Percentiles rank a stretch among this genome's conserved stretches.
Evolutionary conservation across 441 rosid genomes (phyloP).

Genomic region (Mallotus repandus): DNA sequence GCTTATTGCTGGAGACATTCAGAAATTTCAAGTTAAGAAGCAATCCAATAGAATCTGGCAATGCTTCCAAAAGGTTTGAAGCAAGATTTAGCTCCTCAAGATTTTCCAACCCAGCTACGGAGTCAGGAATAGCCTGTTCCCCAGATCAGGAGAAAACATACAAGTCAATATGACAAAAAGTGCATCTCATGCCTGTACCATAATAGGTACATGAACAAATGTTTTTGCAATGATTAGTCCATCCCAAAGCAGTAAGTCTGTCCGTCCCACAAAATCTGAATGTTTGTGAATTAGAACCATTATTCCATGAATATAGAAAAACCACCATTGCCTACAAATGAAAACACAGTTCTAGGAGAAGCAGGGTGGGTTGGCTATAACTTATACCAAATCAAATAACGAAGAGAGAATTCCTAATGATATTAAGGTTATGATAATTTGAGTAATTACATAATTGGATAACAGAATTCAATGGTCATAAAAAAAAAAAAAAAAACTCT

Average conservation of each 20-base stretch:
- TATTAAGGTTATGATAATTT: not conserved
- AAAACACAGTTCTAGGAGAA: not conserved
- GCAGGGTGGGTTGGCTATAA: not conserved
- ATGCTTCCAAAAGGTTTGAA: slow-evolving; percentile 64
- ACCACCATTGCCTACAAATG: not conserved
- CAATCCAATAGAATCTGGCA: slow-evolving; percentile 84
- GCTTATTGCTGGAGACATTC: slow-evolving; percentile 69
- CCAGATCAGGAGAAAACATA: slow-evolving; percentile 11
- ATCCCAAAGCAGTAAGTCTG: not conserved
- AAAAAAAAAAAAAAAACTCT: not conserved
- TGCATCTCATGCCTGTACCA: not conserved
- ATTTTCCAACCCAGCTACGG: slow-evolving; percentile 61
- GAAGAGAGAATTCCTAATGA: not conserved
- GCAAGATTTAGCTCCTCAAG: slow-evolving; percentile 72
- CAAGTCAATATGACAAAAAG: not conserved
- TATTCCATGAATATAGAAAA: not conserved
- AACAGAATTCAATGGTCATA: not conserved
- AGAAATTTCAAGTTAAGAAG: slow-evolving; percentile 62
- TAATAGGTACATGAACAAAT: not conserved
- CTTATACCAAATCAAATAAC: not conserved
- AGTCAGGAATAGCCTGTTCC: slow-evolving; percentile 74
- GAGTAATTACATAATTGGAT: not conserved
- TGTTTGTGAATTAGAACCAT: not conserved
- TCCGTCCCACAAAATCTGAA: not conserved
- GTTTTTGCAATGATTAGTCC: no score